phyloP scores from a whole-genome alignment of 345 rosid genomes.

The Microthlaspi erraticum region DNA sequence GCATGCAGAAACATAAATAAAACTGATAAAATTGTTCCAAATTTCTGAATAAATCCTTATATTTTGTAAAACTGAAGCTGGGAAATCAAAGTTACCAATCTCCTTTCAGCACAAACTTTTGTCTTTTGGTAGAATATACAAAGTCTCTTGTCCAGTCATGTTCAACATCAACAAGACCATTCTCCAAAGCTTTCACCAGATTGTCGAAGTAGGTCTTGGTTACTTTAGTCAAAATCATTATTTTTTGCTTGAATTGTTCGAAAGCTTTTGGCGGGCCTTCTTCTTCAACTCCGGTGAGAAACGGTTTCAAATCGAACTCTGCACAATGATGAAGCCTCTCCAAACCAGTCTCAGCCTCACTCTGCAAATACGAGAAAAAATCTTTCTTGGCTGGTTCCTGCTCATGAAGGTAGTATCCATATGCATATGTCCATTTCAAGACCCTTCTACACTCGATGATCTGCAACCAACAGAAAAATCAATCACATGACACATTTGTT shows the following conservation, averaged over 20 bases:
- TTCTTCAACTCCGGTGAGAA: background rate
- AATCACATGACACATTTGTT: background rate
- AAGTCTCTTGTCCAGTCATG: background rate
- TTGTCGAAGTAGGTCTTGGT: slow-evolving; percentile 81
- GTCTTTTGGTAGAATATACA: background rate
- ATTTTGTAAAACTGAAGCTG: slow-evolving; percentile 1
- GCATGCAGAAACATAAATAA: background rate
- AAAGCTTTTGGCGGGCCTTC: slow-evolving; percentile 47
- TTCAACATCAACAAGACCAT: slow-evolving; percentile 66
- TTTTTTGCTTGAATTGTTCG: slow-evolving; percentile 57
- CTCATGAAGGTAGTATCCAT: slow-evolving; percentile 75
- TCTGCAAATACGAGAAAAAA: slow-evolving; percentile 82
- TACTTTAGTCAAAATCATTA: slow-evolving; percentile 62
- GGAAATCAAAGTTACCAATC: slow-evolving; percentile 2
- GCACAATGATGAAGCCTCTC: slow-evolving; percentile 44
- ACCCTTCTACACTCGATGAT: slow-evolving; percentile 87
- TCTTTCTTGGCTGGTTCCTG: slow-evolving; percentile 47
- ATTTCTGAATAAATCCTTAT: no score
- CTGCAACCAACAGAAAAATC: slow-evolving; percentile 20
- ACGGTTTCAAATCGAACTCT: slow-evolving; percentile 28
- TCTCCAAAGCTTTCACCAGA: slow-evolving; percentile 78
- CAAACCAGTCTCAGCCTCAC: slow-evolving; percentile 36
- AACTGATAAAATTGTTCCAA: no score
- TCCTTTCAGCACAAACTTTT: background rate
- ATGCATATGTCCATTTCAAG: slow-evolving; percentile 87